Conservation (phyloP, 2,329 filamentous ascomycete species). For the Diaporthe vaccinii region DNA sequence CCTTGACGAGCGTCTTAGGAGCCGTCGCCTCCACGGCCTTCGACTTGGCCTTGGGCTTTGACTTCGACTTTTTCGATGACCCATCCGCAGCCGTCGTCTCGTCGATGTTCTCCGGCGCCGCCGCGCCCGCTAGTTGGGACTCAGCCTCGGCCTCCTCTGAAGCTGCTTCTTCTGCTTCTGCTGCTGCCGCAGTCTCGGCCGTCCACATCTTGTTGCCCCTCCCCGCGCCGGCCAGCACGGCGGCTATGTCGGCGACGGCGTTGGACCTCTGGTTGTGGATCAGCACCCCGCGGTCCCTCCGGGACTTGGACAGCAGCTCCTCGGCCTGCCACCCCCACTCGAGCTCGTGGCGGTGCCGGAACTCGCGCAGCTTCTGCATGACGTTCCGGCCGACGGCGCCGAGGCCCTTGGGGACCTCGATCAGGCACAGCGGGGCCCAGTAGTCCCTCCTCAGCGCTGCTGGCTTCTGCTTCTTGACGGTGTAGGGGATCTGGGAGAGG, state of each 20-base stretch:
- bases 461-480: slow-evolving; percentile 76
- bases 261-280: slow-evolving; percentile 74
- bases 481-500: slow-evolving; percentile 64
- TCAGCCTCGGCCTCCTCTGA: slow-evolving; percentile 40
- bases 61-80: background rate
- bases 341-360: slow-evolving; percentile 73
- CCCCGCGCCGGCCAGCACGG: slow-evolving; percentile 65
- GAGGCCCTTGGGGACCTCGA: slow-evolving; percentile 67
- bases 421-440: slow-evolving; percentile 73
- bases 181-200: slow-evolving; percentile 5
- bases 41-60: background rate
- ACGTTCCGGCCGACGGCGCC: slow-evolving; percentile 69
- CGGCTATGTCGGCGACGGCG: slow-evolving; percentile 74
- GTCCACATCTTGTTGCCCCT: slow-evolving; percentile 63
- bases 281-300: slow-evolving; percentile 61
- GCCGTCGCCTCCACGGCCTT: background rate
- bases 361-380: slow-evolving; percentile 75
- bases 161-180: slow-evolving; percentile 28
- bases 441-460: slow-evolving; percentile 75
- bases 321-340: slow-evolving; percentile 65
- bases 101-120: slow-evolving; percentile 16
- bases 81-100: slow-evolving; percentile 36
- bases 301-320: slow-evolving; percentile 56
- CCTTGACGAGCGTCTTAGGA: slow-evolving; percentile 51
- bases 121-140: slow-evolving; percentile 10